These are phyloP conservation scores for Melampsora americana DNA, from an alignment of 1,284 basidiomycete genomes.

Conservation along the genomic window DNA sequence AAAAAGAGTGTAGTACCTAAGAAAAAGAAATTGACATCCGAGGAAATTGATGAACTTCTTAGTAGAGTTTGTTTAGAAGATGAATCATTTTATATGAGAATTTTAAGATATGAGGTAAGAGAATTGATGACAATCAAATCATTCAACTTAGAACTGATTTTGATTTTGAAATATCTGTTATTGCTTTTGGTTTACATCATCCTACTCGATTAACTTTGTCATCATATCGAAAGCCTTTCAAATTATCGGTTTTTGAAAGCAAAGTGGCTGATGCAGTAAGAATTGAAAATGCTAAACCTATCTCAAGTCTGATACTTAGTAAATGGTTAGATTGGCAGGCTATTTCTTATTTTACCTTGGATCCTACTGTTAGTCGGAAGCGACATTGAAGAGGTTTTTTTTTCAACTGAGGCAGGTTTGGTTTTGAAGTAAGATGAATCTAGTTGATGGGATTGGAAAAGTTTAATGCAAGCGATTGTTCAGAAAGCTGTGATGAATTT, in stretches of 20 bases:
- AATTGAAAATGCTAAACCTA: constrained; percentile 12
- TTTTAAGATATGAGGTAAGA: constrained; percentile 34
- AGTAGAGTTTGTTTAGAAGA: constrained; percentile 4
- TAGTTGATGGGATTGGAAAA: no score
- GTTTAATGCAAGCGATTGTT: no score
- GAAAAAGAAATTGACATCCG: constrained; percentile 16
- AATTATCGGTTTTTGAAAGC: constrained; percentile 21
- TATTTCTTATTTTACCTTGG: constrained; percentile 21
- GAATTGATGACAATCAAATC: neutral
- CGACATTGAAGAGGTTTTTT: constrained; percentile 12
- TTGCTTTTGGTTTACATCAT: neutral
- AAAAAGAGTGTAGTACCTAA: constrained; percentile 7
- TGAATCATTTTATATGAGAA: constrained; percentile 12
- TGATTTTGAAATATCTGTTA: no score
- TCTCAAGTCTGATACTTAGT: constrained; percentile 2
- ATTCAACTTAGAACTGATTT: no score
- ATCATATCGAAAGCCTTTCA: constrained; percentile 20
- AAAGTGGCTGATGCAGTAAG: constrained; percentile 7
- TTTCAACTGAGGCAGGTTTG: neutral
- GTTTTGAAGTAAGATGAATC: no score
- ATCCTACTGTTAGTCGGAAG: constrained; percentile 24
- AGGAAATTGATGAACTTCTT: constrained; percentile 8
- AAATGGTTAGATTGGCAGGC: constrained; percentile 32
- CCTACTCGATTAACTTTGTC: neutral
- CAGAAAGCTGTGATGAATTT: no score